A percentile compares a stretch with the other conserved stretches of the same genome.
Conservation (phyloP, 2,329 filamentous ascomycete genomes). For the Penicillium hesseltinei region DNA sequence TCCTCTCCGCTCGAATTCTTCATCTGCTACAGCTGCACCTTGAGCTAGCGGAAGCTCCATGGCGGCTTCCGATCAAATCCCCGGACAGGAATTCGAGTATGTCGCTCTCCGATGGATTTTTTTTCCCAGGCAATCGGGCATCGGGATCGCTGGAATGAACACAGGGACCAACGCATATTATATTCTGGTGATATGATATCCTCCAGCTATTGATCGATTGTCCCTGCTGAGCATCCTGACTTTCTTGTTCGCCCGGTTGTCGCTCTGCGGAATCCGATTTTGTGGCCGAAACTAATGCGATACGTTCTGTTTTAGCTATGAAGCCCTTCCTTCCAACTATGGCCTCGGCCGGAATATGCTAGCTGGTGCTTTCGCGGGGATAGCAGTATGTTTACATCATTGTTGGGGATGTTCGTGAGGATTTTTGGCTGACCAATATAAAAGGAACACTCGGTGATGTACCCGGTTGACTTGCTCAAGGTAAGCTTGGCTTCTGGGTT, state of each 20-base stretch:
- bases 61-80: conserved; percentile 42
- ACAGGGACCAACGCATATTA: background rate
- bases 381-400: conserved; percentile 65
- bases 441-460: conserved; percentile 98
- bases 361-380: conserved; percentile 93
- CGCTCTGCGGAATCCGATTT: background rate
- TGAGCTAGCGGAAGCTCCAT: conserved; percentile 39
- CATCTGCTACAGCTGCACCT: conserved; percentile 35
- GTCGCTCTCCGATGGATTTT: conserved; percentile 23
- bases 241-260: background rate
- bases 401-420: background rate
- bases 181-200: background rate
- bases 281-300: conserved; percentile 23
- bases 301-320: conserved; percentile 62
- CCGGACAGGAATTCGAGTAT: conserved; percentile 49
- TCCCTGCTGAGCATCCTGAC: background rate
- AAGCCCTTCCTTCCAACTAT: conserved; percentile 91
- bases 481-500: conserved; percentile 50
- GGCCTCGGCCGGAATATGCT: conserved; percentile 92
- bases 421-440: conserved; percentile 19
- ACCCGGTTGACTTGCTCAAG: conserved; percentile 97
- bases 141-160: background rate
- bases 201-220: background rate
- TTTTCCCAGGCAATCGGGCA: conserved; percentile 4
- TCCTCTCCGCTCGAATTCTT: conserved; percentile 14